Evolutionary conservation across 306 rosid genomes (phyloP), one percentile per base, ranked within the genome.

Genomic region (Medicago lupulina): DNA sequence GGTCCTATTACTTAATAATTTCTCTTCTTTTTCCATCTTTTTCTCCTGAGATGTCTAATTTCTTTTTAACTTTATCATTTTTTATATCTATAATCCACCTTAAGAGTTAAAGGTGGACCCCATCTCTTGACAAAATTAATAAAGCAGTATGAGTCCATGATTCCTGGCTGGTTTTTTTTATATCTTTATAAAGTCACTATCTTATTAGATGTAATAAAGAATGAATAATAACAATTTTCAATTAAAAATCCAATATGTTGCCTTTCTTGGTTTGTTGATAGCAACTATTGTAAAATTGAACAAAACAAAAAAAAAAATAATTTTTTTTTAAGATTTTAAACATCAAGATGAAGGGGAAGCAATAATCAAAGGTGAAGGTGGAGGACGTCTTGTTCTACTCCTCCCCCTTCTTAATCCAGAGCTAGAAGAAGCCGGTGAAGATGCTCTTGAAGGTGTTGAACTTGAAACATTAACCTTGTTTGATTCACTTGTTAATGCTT

Each of bases 301-400:
- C 9, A 36, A 74, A 71, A 38, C 5, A 51, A 68, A 31, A 66
- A 55, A n/a, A 14, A 34, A 2, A 13, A 44, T 50, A 0, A 31
- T n/a, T n/a, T n/a, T n/a, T n/a, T n/a, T 6, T 3, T 70, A 71
- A 70, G 39, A 70, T 31, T 16, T 54, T 43, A 76, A 25, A 74
- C 76, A 21, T 91, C 83, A 83, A 51, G 91, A 83, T 9, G 86
- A 83, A 63, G 89, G 73, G 53, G 94, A 75, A 1, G 61, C 78
- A 69, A 82, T 50, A 63, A 86, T 88, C 86, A 90, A 84, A 25
- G 96, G 97, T 12, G 96, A 94, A 53, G 92, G 43, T 5, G 91
- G 94, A 38, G 96, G 31, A 1, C 98, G 89, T 81, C 97, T 80
- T 12, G 75, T 90, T 83, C 96, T 80, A 84, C 95, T 94, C 82